Percentiles rank a stretch among this genome's conserved stretches.
Conservation (phyloP, 2,329 filamentous ascomycete genomes). For the Fusarium sp. region DNA sequence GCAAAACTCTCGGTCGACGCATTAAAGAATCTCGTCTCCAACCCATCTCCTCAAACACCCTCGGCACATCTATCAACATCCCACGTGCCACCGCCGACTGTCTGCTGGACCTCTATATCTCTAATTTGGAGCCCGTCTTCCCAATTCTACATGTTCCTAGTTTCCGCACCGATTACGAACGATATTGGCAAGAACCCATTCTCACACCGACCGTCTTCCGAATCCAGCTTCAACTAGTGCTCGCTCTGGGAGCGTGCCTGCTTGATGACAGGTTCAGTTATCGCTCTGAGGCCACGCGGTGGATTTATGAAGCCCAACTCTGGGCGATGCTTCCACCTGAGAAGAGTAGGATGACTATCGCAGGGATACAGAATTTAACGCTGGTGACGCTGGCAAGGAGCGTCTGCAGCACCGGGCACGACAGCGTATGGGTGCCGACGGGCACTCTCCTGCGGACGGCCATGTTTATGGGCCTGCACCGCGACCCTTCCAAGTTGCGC, state of each 20-base stretch:
- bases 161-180: neutral
- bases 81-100: neutral
- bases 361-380: neutral
- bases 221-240: neutral
- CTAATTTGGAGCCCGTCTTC: neutral
- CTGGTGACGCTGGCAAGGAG: slow-evolving; percentile 1
- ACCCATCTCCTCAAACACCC: neutral
- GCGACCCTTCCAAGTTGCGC: neutral
- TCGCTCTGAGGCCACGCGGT: neutral
- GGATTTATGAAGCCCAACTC: neutral
- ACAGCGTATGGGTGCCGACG: neutral
- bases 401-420: neutral
- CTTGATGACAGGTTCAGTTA: neutral
- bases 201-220: neutral
- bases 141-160: neutral
- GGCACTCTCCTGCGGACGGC: neutral
- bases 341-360: neutral
- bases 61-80: neutral
- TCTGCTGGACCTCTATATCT: neutral
- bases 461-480: slow-evolving; percentile 3
- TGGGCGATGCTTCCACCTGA: neutral
- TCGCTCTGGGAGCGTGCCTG: neutral
- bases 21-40: neutral
- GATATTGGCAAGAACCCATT: neutral
- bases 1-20: neutral